phyloP scores from a whole-genome alignment of 106 monocot genomes.

The Amphibolis antarctica region DNA sequence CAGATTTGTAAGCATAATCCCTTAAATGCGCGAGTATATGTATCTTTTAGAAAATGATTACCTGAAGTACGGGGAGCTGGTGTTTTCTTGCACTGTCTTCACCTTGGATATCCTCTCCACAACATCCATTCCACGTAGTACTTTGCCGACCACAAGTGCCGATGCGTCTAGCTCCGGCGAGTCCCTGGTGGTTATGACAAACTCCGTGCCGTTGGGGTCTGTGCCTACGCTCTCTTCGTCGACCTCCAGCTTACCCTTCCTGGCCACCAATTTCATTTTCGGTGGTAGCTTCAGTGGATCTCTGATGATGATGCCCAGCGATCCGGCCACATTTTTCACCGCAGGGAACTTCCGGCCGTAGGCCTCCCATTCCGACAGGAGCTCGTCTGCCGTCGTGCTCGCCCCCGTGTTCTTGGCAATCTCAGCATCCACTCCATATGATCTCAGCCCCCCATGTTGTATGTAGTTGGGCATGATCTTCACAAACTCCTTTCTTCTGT shows the following conservation, averaged over 20 bases:
- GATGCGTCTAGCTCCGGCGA: constrained; percentile 38
- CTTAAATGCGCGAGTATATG: not conserved
- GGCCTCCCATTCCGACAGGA: constrained; percentile 33
- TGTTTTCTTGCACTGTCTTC: constrained; percentile 56
- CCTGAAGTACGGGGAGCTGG: constrained; percentile 65
- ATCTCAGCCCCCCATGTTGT: constrained; percentile 44
- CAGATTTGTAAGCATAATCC: not conserved
- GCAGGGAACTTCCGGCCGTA: constrained; percentile 12
- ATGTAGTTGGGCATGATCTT: constrained; percentile 51
- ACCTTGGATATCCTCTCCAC: constrained; percentile 37
- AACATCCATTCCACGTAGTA: constrained; percentile 53
- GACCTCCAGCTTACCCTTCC: constrained; percentile 49
- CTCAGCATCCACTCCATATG: constrained; percentile 45
- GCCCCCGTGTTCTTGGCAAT: constrained; percentile 16
- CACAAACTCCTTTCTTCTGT: constrained; percentile 52
- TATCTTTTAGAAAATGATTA: constrained; percentile 1
- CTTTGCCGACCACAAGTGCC: constrained; percentile 42
- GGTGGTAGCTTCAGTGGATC: constrained; percentile 41
- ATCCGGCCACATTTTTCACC: constrained; percentile 26
- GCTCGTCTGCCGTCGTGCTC: constrained; percentile 7
- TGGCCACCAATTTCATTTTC: constrained; percentile 50
- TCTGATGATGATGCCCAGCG: constrained; percentile 46
- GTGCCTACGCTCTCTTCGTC: constrained; percentile 42
- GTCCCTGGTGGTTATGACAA: constrained; percentile 37
- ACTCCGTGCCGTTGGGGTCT: constrained; percentile 61